Evolutionary conservation across 257 asterid species (phyloP).

Genomic region (Asclepias syriaca): DNA sequence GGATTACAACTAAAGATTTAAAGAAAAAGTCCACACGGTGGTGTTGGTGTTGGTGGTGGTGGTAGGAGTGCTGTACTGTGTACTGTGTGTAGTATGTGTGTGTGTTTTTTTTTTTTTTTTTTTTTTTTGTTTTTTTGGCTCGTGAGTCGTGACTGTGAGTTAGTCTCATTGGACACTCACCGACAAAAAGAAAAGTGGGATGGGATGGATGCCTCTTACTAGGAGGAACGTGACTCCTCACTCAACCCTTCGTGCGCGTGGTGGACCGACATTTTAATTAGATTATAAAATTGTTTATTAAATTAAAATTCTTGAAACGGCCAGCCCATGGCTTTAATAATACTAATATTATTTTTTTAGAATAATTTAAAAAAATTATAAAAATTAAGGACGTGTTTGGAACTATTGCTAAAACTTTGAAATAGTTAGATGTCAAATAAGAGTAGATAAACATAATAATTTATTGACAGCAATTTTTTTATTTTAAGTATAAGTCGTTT

Average conservation of each 20-base stretch:
- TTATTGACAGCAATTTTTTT: too few species aligned
- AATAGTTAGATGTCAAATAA: too few species aligned
- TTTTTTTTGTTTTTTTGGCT: too few species aligned
- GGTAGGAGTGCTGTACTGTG: neutral
- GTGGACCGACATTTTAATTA: neutral
- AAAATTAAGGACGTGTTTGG: neutral
- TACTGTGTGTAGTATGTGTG: neutral
- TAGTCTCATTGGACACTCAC: constrained; percentile 14
- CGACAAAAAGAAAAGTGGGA: constrained; percentile 15
- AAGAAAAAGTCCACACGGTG: constrained; percentile 60
- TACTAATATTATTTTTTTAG: too few species aligned
- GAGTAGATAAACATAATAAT: too few species aligned
- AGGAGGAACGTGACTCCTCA: constrained; percentile 5
- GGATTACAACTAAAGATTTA: neutral
- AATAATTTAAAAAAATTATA: too few species aligned
- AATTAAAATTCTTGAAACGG: neutral
- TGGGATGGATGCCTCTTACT: neutral
- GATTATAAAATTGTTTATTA: neutral
- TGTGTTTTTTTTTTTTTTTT: neutral
- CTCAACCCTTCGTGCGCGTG: constrained; percentile 18
- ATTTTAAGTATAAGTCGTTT: too few species aligned
- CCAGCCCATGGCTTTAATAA: neutral
- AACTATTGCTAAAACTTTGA: too few species aligned
- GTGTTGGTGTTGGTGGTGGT: constrained; percentile 19
- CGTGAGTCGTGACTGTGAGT: constrained; percentile 11